Evolutionary conservation across 108 stramenopile species (phyloP).

Genomic region (Thalassiosira profunda): DNA sequence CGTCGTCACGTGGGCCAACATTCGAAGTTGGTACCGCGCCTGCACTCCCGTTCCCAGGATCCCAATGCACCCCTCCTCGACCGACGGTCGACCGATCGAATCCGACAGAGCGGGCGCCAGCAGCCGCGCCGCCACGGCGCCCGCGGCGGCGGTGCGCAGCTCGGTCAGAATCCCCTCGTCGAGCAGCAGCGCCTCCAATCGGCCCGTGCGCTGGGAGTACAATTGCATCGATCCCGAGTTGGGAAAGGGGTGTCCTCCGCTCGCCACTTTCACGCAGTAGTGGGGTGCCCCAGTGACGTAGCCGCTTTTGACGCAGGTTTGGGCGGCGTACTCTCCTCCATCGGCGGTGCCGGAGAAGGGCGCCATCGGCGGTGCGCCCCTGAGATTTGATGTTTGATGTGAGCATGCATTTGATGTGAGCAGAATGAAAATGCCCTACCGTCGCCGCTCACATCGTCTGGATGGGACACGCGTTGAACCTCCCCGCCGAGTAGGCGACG

Average conservation of each 20-base stretch:
- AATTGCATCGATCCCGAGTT: slow-evolving; percentile 65
- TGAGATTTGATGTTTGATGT: no score
- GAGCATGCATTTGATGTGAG: no score
- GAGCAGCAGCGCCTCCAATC: slow-evolving; percentile 56
- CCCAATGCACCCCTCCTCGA: slow-evolving; percentile 39
- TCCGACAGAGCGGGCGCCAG: slow-evolving; percentile 34
- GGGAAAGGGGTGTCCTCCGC: slow-evolving; percentile 66
- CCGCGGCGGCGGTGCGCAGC: slow-evolving; percentile 75
- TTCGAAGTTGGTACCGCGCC: slow-evolving; percentile 67
- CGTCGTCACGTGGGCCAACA: slow-evolving; percentile 48
- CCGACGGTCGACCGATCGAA: neutral
- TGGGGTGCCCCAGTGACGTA: slow-evolving; percentile 58
- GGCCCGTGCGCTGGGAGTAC: slow-evolving; percentile 70
- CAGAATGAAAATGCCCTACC: no score
- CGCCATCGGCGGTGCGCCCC: slow-evolving; percentile 72
- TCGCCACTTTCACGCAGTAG: slow-evolving; percentile 79
- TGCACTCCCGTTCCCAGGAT: slow-evolving; percentile 75
- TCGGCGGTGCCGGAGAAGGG: slow-evolving; percentile 39
- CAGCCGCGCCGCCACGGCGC: slow-evolving; percentile 66
- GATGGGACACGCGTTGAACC: slow-evolving; percentile 70
- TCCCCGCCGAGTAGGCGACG: slow-evolving; percentile 45
- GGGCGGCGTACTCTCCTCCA: slow-evolving; percentile 49
- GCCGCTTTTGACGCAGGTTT: slow-evolving; percentile 77
- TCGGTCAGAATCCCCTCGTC: slow-evolving; percentile 80
- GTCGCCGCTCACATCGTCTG: no score